Conservation (phyloP, 768 basidiomycete genomes). For the Xerocomus spinulosus region DNA sequence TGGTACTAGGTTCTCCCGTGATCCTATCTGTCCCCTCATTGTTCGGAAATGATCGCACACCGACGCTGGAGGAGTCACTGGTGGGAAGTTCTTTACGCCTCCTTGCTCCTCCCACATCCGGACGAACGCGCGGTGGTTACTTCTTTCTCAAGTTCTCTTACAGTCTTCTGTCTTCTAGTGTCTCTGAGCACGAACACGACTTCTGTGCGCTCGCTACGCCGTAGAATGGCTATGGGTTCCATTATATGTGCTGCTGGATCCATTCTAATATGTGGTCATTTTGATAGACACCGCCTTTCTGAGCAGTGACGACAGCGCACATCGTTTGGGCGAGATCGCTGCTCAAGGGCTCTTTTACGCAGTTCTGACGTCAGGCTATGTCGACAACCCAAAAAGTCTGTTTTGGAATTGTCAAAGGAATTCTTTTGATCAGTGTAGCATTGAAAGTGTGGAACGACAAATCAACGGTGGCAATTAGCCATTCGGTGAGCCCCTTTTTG, state of each 20-base stretch:
- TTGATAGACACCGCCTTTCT: slow-evolving; percentile 16
- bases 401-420: not conserved
- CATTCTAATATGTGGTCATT: slow-evolving; percentile 16
- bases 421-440: no score
- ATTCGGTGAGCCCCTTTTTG: slow-evolving; percentile 2
- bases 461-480: slow-evolving; percentile 11
- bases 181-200: not conserved
- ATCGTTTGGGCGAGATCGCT: slow-evolving; percentile 5
- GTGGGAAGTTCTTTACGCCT: slow-evolving; percentile 12
- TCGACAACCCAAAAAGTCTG: not conserved
- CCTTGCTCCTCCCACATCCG: slow-evolving; percentile 2
- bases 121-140: not conserved
- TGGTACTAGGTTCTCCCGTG: slow-evolving; percentile 9
- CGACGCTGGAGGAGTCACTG: slow-evolving; percentile 6
- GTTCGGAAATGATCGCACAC: slow-evolving; percentile 25
- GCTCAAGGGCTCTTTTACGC: slow-evolving; percentile 17
- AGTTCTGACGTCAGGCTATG: slow-evolving; percentile 25
- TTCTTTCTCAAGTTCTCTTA: slow-evolving; percentile 8
- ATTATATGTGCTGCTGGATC: slow-evolving; percentile 7
- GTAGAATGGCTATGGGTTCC: slow-evolving; percentile 15
- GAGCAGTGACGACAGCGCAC: slow-evolving; percentile 8
- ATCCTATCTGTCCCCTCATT: slow-evolving; percentile 21
- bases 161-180: slow-evolving; percentile 10
- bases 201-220: slow-evolving; percentile 10
- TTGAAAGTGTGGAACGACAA: no score